Percentiles rank a stretch among this genome's conserved stretches.
Evolutionary conservation across 1,284 basidiomycete species (phyloP).

Genomic region (Ganoderma resinaceum): DNA sequence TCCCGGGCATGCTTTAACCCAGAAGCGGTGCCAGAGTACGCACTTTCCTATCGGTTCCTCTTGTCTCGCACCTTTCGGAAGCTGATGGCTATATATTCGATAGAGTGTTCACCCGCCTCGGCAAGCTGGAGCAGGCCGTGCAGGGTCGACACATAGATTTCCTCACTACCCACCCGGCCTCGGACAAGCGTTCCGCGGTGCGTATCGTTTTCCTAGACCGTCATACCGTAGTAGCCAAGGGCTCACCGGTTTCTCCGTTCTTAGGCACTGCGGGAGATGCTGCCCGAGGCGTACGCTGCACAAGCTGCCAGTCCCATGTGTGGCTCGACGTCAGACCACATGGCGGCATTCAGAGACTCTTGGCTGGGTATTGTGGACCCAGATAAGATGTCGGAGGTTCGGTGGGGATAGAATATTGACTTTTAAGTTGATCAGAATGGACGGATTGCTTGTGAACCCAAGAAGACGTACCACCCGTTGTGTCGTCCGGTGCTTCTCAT

Average conservation of each 20-base stretch:
- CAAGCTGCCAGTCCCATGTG: constrained; percentile 43
- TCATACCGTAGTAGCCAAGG: neutral
- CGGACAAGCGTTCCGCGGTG: constrained; percentile 74
- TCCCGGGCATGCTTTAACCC: constrained; percentile 87
- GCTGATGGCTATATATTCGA: neutral
- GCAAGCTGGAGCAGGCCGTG: constrained; percentile 52
- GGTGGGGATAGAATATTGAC: constrained; percentile 20
- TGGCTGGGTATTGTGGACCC: constrained; percentile 17
- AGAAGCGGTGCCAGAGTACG: constrained; percentile 72
- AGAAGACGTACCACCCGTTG: too few species aligned
- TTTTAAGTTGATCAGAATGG: neutral
- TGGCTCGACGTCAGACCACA: constrained; percentile 27
- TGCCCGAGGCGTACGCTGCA: constrained; percentile 64
- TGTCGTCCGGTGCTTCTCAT: too few species aligned
- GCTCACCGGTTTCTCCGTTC: neutral
- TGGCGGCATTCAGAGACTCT: constrained; percentile 34
- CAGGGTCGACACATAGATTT: constrained; percentile 52
- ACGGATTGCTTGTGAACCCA: neutral
- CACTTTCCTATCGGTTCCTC: constrained; percentile 21
- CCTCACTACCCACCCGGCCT: constrained; percentile 80
- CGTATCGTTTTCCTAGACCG: constrained; percentile 25
- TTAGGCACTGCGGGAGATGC: constrained; percentile 60
- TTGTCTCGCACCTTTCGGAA: neutral
- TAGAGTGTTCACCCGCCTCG: constrained; percentile 76
- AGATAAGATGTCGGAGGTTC: constrained; percentile 26